Percentiles rank a stretch among this genome's conserved stretches.
Evolutionary conservation across 371 early-diverging fungal genomes (phyloP).

Genomic region (Pancytospora philotis): DNA sequence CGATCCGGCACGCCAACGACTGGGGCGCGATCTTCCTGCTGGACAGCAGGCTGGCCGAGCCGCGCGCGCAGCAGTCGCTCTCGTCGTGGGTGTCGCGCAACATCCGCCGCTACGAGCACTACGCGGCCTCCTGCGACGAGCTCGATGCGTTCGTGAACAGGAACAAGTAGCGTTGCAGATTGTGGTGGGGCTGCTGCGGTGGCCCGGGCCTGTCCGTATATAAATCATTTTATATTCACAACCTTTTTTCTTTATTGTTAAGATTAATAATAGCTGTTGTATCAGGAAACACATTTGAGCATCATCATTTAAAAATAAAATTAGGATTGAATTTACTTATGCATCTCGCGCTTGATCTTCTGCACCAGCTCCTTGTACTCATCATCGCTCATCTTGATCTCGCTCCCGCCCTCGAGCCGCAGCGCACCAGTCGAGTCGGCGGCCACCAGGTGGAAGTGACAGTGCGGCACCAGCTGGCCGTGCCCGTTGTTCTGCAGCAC

Average conservation of each 20-base stretch:
- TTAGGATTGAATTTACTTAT: too few species aligned
- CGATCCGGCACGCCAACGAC: conserved; percentile 74
- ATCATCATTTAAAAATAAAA: too few species aligned
- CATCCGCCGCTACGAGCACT: conserved; percentile 29
- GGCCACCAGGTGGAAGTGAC: conserved; percentile 59
- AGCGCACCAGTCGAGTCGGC: conserved; percentile 25
- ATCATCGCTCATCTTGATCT: conserved; percentile 14
- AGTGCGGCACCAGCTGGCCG: conserved; percentile 54
- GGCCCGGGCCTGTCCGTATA: too few species aligned
- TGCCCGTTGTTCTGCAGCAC: conserved; percentile 58
- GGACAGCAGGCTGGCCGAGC: conserved; percentile 64
- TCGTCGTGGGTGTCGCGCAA: conserved; percentile 65
- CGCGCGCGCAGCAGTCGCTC: conserved; percentile 60
- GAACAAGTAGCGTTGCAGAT: too few species aligned
- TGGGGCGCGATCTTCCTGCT: conserved; percentile 66
- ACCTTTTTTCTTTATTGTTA: too few species aligned
- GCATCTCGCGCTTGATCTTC: too few species aligned
- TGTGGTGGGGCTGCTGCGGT: too few species aligned
- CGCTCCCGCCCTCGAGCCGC: conserved; percentile 10
- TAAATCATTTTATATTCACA: too few species aligned
- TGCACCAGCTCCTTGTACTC: conserved; percentile 25
- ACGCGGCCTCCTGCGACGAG: conserved; percentile 9
- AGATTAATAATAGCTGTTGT: too few species aligned
- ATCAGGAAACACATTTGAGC: too few species aligned
- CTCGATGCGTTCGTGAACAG: conserved; percentile 29